Conservation (phyloP, 2,329 filamentous ascomycete species). For the Stemphylium beticola region DNA sequence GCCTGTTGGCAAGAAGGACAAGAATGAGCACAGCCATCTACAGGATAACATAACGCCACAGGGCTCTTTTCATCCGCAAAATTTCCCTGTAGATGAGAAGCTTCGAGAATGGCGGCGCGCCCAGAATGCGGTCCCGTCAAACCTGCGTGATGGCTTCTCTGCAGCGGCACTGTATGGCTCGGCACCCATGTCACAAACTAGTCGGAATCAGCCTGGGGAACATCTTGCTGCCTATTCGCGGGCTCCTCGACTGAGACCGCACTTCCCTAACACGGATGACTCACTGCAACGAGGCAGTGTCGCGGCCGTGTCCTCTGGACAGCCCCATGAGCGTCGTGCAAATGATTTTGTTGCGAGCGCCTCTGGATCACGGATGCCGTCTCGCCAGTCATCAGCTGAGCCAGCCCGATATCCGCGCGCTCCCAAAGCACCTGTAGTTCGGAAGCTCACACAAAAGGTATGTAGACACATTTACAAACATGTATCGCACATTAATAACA, state of each 20-base stretch:
- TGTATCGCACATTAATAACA: background rate
- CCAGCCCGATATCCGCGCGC: background rate
- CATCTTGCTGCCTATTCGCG: too few species aligned
- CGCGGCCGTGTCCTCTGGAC: background rate
- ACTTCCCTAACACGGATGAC: background rate
- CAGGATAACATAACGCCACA: background rate
- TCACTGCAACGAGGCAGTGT: background rate
- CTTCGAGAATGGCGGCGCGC: background rate
- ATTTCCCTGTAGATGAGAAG: background rate
- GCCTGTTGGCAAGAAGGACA: background rate
- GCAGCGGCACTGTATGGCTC: too few species aligned
- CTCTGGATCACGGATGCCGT: conserved; percentile 6
- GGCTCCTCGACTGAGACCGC: too few species aligned
- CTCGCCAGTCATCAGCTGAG: conserved; percentile 6
- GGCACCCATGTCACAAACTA: too few species aligned
- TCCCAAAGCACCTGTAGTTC: background rate
- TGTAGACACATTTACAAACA: background rate
- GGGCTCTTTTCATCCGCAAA: too few species aligned
- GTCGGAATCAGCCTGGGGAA: too few species aligned
- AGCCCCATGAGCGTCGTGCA: background rate
- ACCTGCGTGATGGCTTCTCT: too few species aligned
- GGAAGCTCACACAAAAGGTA: background rate
- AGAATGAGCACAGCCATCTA: background rate
- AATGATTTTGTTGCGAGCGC: conserved; percentile 2
- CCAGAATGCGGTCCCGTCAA: too few species aligned